Evolutionary conservation across 768 basidiomycete species (phyloP).

Genomic region (Naganishia friedmannii): DNA sequence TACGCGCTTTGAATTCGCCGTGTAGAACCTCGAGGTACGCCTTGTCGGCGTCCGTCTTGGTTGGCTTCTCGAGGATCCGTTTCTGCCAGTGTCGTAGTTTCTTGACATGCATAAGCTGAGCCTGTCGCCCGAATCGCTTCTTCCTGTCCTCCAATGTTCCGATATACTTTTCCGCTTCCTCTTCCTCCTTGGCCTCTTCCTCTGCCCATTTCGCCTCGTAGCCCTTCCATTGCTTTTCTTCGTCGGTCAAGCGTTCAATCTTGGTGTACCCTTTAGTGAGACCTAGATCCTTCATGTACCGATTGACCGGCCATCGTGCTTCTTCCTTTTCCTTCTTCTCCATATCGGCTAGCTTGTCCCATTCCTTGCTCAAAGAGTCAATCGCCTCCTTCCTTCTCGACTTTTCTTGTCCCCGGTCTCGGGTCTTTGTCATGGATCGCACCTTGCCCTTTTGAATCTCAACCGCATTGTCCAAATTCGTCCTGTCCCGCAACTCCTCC

Average conservation of each 20-base stretch:
- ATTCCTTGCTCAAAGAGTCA: neutral
- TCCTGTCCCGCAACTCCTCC: neutral
- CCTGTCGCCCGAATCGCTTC: neutral
- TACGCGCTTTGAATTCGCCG: neutral
- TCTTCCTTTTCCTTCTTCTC: constrained; percentile 11
- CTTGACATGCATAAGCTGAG: neutral
- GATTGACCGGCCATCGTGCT: constrained; percentile 1
- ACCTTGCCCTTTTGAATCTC: neutral
- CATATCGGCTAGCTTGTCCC: neutral
- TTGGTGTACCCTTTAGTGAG: constrained; percentile 3
- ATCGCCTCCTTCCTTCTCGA: neutral
- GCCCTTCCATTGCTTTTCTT: neutral
- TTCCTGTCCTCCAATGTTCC: neutral
- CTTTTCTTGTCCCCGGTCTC: neutral
- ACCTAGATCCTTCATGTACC: neutral
- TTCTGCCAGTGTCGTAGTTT: constrained; percentile 12
- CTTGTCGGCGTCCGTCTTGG: neutral
- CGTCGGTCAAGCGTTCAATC: neutral
- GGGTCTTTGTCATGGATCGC: neutral
- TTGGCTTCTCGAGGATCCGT: neutral
- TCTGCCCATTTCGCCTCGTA: neutral
- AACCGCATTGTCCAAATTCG: neutral
- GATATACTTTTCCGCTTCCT: neutral
- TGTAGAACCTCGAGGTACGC: neutral
- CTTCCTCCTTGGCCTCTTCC: constrained; percentile 7